Percentiles rank a stretch among this genome's conserved stretches.
Conservation (phyloP, 1,139 yeast species). For the Spencermartinsiella ligniputridi region DNA sequence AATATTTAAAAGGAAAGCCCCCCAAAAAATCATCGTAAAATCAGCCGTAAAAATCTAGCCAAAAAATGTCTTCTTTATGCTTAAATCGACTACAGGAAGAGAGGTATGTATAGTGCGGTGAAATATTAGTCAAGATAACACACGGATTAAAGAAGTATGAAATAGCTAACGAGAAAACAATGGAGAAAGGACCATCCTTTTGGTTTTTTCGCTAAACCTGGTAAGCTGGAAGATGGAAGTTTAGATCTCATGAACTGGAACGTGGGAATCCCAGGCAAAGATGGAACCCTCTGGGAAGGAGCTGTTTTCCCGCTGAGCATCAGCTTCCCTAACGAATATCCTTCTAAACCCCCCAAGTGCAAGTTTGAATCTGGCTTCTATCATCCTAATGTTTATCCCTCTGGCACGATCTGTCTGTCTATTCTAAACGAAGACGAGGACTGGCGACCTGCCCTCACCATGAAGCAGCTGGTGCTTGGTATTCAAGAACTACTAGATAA, state of each 20-base stretch:
- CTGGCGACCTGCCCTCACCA: constrained; percentile 96
- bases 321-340: constrained; percentile 83
- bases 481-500: constrained; percentile 85
- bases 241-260: constrained; percentile 84
- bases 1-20: too few relatives aligned
- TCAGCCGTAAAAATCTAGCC: neutral
- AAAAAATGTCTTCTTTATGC: constrained; percentile 41
- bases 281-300: constrained; percentile 80
- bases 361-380: constrained; percentile 83
- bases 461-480: constrained; percentile 86
- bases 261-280: constrained; percentile 94
- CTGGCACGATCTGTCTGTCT: constrained; percentile 91
- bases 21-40: neutral
- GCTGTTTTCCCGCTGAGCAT: constrained; percentile 86
- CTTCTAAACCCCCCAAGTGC: constrained; percentile 94
- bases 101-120: constrained; percentile 34
- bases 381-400: constrained; percentile 96
- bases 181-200: constrained; percentile 99
- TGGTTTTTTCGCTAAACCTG: constrained; percentile 92
- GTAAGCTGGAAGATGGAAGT: constrained; percentile 70
- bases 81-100: constrained; percentile 81
- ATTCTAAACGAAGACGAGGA: constrained; percentile 93
- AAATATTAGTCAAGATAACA: neutral
- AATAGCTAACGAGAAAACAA: constrained; percentile 52
- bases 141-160: neutral